A percentile compares a stretch with the other conserved stretches of the same genome.
Conservation (phyloP, 1,139 yeast species). For the Geotrichum histeridarum region DNA sequence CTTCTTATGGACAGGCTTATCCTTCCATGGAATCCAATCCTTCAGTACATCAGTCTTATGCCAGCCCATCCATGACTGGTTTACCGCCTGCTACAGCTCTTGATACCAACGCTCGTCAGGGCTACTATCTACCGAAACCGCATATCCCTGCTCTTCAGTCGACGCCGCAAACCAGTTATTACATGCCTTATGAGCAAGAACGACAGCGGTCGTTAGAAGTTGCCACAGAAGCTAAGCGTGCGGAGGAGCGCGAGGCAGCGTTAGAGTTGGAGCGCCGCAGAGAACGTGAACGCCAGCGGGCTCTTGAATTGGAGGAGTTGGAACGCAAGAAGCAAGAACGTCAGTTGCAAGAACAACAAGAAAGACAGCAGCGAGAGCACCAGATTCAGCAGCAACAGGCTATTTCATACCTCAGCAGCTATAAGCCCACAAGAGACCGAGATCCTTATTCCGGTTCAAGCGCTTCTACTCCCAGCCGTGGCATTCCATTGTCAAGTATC, state of each 20-base stretch:
- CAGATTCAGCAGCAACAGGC: slow-evolving; percentile 3
- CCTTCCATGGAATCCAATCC: slow-evolving; percentile 2
- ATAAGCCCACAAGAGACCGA: background rate
- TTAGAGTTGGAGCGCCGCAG: background rate
- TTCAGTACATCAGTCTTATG: background rate
- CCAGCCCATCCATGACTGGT: background rate
- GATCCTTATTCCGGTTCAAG: slow-evolving; percentile 4
- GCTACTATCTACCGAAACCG: slow-evolving; percentile 16
- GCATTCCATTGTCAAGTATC: slow-evolving; percentile 8
- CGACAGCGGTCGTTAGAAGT: background rate
- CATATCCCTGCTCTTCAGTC: slow-evolving; percentile 10
- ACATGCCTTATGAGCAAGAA: background rate
- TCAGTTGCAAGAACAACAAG: background rate
- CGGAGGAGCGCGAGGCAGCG: background rate
- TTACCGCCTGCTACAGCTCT: slow-evolving; percentile 7
- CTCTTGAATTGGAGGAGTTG: background rate
- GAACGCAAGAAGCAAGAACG: slow-evolving; percentile 6
- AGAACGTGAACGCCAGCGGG: slow-evolving; percentile 2
- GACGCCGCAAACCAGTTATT: background rate
- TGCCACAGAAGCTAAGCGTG: background rate
- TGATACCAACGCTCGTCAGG: slow-evolving; percentile 2
- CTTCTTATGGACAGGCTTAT: background rate
- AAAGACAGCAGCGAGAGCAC: slow-evolving; percentile 5
- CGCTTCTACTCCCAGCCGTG: background rate
- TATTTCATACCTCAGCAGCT: background rate